phyloP scores from a whole-genome alignment of 176 grass and related monocot genomes.

The Musa acuminata region DNA sequence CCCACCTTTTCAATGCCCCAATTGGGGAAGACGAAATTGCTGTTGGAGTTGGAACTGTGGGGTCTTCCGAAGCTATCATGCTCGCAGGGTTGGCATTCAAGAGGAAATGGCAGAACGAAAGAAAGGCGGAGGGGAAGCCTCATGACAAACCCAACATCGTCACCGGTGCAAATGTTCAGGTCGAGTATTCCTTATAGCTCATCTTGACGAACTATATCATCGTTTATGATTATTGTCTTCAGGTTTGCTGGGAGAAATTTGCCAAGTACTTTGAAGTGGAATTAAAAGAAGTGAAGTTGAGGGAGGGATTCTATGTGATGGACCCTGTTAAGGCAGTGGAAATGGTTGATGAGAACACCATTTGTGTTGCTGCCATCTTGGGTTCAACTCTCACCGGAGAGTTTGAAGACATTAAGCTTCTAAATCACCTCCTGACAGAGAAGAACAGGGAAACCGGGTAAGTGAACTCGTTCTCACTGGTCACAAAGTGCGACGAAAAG shows the following conservation, averaged over 20 bases:
- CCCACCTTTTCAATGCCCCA: too few relatives aligned
- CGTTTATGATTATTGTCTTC: not conserved
- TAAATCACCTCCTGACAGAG: slow-evolving; percentile 43
- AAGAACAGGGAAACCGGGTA: slow-evolving; percentile 68
- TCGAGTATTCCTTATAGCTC: not conserved
- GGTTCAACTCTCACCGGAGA: slow-evolving; percentile 70
- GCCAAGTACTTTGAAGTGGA: slow-evolving; percentile 69
- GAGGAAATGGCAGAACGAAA: too few relatives aligned
- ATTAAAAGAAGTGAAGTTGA: slow-evolving; percentile 68
- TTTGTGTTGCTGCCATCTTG: slow-evolving; percentile 76
- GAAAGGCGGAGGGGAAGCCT: too few relatives aligned
- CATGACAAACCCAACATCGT: too few relatives aligned
- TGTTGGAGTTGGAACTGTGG: too few relatives aligned
- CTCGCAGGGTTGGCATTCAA: too few relatives aligned
- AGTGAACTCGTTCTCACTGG: not conserved
- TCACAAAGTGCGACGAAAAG: not conserved
- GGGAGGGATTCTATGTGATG: slow-evolving; percentile 66
- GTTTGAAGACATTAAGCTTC: slow-evolving; percentile 60
- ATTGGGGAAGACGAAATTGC: too few relatives aligned
- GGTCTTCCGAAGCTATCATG: too few relatives aligned
- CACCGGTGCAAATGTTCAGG: slow-evolving; percentile 71
- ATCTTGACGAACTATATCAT: not conserved
- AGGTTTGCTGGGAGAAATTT: slow-evolving; percentile 90
- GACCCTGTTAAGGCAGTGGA: slow-evolving; percentile 45
- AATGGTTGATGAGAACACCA: slow-evolving; percentile 81